Evolutionary conservation across 2,329 filamentous ascomycete species (phyloP), one percentile per base, ranked within the genome.

Genomic region (Stagonosporopsis rhizophila): DNA sequence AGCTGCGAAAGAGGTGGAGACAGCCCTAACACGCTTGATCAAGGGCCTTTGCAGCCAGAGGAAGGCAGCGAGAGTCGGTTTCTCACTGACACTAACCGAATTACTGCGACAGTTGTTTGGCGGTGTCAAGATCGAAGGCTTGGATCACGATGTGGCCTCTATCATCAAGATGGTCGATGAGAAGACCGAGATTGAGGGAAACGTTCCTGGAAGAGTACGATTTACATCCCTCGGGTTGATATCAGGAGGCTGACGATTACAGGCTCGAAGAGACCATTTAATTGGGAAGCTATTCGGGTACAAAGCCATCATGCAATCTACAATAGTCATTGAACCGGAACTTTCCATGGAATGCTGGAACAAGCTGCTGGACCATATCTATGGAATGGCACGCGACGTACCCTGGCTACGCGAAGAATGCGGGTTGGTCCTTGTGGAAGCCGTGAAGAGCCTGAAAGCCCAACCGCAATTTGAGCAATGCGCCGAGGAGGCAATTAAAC

Each of bases 351-450:
- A 79, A 56, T 76, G 82, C 67, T 92, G 89, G 87, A 80, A 82
- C 41, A 80, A 82, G 51, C 81, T 96, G n/a, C 79, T 97, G 44
- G 84, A 89, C 50, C 79, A 90, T 49, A 79, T 97, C 28, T 83
- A 92, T 66, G 85, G 87, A 59, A 83, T 97, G 58, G 87, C 89
- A 37, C 85, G 86, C 66, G 90, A 90, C 77, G 96, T 96, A 76
- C 86, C 90, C 28, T 97, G 93, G 94, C 82, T 98, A 63, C 86
- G 91, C 58, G 88, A 94, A 68, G 91, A 96, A 73, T 96, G 92
- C 68, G 92, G 90, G 28, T 91, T 88, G 82, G 86, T 95, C 44
- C 81, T 97, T 23, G 88, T 90, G 40, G 87, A 92, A 69, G 87
- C 89, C 14, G 75, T 95, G 34, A 82, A 83, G 28, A 86, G 88